phyloP scores from a whole-genome alignment of 129 eudicot genomes.

The Ambrosia artemisiifolia region DNA sequence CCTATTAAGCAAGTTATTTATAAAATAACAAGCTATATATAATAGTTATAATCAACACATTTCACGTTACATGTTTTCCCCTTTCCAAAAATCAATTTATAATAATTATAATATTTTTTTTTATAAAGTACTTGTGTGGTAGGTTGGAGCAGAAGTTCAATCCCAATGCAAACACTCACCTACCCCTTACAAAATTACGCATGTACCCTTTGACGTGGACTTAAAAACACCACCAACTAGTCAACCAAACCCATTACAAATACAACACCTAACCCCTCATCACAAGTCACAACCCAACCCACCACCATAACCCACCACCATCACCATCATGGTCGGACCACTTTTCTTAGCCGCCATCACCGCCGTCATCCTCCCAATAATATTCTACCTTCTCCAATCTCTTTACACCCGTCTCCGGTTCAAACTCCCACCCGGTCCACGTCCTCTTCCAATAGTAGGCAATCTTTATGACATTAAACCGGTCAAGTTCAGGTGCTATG shows the following conservation, averaged over 20 bases:
- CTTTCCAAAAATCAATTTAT: too few species aligned
- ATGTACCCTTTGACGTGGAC: constrained; percentile 8
- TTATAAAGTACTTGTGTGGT: too few species aligned
- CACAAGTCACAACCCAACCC: too few species aligned
- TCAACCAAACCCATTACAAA: constrained; percentile 22
- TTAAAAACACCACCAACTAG: not conserved
- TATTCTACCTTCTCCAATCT: constrained; percentile 34
- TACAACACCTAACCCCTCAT: constrained; percentile 25
- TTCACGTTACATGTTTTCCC: too few species aligned
- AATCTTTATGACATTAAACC: constrained; percentile 81
- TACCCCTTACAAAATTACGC: not conserved
- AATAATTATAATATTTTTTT: too few species aligned
- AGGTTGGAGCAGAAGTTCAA: too few species aligned
- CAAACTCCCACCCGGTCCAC: constrained; percentile 92
- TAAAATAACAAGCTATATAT: too few species aligned
- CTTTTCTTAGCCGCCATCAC: constrained; percentile 23
- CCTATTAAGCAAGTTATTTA: too few species aligned
- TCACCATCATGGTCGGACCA: constrained; percentile 40
- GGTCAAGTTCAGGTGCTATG: constrained; percentile 66
- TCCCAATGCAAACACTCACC: not conserved
- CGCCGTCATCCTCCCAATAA: constrained; percentile 4
- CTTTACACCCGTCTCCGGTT: constrained; percentile 48
- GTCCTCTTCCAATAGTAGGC: constrained; percentile 76
- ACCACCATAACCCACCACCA: not conserved
- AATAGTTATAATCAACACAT: too few species aligned